Evolutionary conservation across 2,329 filamentous ascomycete genomes (phyloP).

Genomic region (Monosporascus cannonballus): DNA sequence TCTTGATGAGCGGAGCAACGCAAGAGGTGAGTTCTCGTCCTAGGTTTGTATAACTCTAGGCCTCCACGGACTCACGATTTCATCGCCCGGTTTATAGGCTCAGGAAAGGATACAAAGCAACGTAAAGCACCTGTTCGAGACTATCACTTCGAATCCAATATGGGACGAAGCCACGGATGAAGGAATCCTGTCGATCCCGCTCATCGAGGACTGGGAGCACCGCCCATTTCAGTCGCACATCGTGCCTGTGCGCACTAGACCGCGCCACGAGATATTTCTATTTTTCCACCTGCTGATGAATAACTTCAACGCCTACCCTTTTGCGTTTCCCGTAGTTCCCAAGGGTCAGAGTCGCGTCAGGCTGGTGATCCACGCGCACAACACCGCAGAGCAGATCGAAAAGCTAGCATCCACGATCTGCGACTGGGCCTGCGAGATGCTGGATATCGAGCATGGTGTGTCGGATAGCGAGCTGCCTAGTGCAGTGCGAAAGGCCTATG

Average conservation of each 20-base stretch:
- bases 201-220: slow-evolving; percentile 20
- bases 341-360: slow-evolving; percentile 32
- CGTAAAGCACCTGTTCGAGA: slow-evolving; percentile 22
- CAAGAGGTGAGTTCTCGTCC: slow-evolving; percentile 6
- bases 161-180: slow-evolving; percentile 19
- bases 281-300: slow-evolving; percentile 18
- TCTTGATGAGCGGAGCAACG: slow-evolving; percentile 29
- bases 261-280: slow-evolving; percentile 16
- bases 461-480: slow-evolving; percentile 7
- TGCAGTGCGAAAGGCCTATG: slow-evolving; percentile 14
- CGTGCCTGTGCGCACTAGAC: slow-evolving; percentile 21
- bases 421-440: slow-evolving; percentile 26
- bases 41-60: background rate
- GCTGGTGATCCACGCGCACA: slow-evolving; percentile 34
- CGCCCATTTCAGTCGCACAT: slow-evolving; percentile 22
- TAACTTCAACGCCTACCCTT: slow-evolving; percentile 19
- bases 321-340: slow-evolving; percentile 34
- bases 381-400: slow-evolving; percentile 30
- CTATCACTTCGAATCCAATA: slow-evolving; percentile 16
- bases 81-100: slow-evolving; percentile 1
- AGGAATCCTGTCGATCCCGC: slow-evolving; percentile 23
- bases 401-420: slow-evolving; percentile 24
- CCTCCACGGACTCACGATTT: too few species aligned
- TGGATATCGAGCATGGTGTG: slow-evolving; percentile 18
- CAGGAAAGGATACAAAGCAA: slow-evolving; percentile 16